Evolutionary conservation across 2,329 filamentous ascomycete genomes (phyloP), one percentile per base, ranked within the genome.

Genomic region (Cryphonectria naterciae): DNA sequence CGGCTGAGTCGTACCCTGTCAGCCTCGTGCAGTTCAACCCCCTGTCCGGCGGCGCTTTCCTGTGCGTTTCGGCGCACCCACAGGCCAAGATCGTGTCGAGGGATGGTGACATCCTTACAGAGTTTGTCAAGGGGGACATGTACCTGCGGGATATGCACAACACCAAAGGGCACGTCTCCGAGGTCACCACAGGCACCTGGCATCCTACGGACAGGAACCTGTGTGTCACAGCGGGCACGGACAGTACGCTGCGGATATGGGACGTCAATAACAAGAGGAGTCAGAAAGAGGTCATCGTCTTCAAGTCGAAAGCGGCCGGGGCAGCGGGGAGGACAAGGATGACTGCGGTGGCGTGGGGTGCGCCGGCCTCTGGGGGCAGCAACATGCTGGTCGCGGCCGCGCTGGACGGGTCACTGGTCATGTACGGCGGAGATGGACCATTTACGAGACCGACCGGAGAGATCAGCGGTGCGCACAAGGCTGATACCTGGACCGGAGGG

Each of bases 101-200:
- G 77, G 95, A 99, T 82, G 96, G 96, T 54, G 93, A 97, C 61
- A 86, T 92, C 10, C 77, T 97, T 65, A 91, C 92, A 1, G 94
- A 98, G 78, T 98, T 97, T 75, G 92, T 94, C 75, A 99, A 99
- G 82, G 96, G 96, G 62, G 96, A 99, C 79, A 98, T 98, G 95
- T 99, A 99, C 77, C 83, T 99, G 75, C 89, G 95, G 68, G 96
- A 99, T 80, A 97, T 98, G 92, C 89, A 98, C 81, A 95, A 98
- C 79, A 99, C 96, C 5, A 98, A 98, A 79, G 96, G 96, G 1
- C 96, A 99, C 81, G 91, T 98, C 67, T 95, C 95, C 4, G 96
- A 98, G 81, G 89, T 98, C 56, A 94, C 94, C 4, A 92, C 91
- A 32, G 95, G 93, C 32, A 92, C 92, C 54, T 99, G 96, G 96